Percentiles rank a stretch among this genome's conserved stretches.
These are phyloP conservation scores for Cymbidium sinense DNA, from an alignment of 106 monocot genomes.

Conservation along the genomic window DNA sequence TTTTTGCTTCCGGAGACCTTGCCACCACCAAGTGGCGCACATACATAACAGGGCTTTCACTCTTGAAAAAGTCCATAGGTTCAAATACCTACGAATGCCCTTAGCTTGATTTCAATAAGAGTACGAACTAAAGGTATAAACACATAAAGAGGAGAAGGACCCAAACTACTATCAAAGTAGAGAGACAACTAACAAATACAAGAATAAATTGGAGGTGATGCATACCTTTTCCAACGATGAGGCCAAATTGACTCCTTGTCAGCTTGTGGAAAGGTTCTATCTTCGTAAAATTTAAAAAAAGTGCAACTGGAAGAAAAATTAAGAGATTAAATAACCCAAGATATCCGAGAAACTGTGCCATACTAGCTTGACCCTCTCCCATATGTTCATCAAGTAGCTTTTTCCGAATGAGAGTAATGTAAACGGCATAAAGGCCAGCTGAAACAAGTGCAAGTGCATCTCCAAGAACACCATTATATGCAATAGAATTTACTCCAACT, in stretches of 20 bases:
- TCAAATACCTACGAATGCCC: not conserved
- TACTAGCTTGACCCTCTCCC: conserved; percentile 74
- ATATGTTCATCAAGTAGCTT: conserved; percentile 70
- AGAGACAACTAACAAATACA: not conserved
- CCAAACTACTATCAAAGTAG: not conserved
- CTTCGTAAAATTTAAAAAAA: conserved; percentile 62
- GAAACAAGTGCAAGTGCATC: conserved; percentile 74
- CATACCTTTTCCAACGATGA: conserved; percentile 85
- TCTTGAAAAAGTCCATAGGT: too few species aligned
- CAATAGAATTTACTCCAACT: conserved; percentile 42
- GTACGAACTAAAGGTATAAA: not conserved
- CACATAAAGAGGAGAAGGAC: not conserved
- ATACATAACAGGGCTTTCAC: too few species aligned
- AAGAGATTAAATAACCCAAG: conserved; percentile 80
- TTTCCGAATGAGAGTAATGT: conserved; percentile 77
- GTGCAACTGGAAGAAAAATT: conserved; percentile 68
- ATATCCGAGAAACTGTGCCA: conserved; percentile 86
- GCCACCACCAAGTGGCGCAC: too few species aligned
- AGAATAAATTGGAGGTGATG: not conserved
- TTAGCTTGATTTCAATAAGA: not conserved
- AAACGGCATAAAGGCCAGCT: conserved; percentile 79
- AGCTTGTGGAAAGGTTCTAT: conserved; percentile 68
- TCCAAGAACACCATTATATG: conserved; percentile 65
- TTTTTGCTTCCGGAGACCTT: too few species aligned
- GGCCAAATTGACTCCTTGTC: conserved; percentile 69